Base-by-base conservation (phyloP, 306 rosid genomes). In the Abrus precatorius region DNA sequence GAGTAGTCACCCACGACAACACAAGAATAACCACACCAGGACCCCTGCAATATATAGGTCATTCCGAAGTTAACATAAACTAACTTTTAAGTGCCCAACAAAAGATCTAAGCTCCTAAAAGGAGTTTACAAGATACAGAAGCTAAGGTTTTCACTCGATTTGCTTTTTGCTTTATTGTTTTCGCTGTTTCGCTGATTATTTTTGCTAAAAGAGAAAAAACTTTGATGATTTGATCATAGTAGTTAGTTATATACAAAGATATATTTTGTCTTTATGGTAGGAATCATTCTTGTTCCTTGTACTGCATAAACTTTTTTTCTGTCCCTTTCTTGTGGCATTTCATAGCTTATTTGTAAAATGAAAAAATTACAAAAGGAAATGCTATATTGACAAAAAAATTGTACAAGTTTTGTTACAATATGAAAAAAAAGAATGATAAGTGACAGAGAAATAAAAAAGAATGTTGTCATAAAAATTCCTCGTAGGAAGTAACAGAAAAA, bases 11-110 rank as follows among this genome's bases (percentile, higher is more conserved):
- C 89, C 89, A 86, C 54, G 89, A 82, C 1, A 86, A 47, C 3
- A 86, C n/a, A 4, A 86, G 76, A 36, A 82, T 48, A 0, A 50
- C 87, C 74, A 92, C 96, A 5, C 98, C 98, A 8, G 98, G 98
- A 49, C 97, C 98, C 98, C 98, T 94, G 85, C 7, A 7, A 1
- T 30, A 36, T 20, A 0, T 32, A 64, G 6, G 7, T 64, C 66
- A 76, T 59, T 61, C 28, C 6, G 13, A 61, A 44, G 7, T 33
- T 60, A 67, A 41, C 67, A 40, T 54, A 0, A 53, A 38, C 50
- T 14, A 61, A 30, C 14, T 49, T 33, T 48, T 56, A 1, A 57
- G 6, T 45, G 2, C 20, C 20, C 20, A 20, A 20, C 20, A 20
- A 20, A 20, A 20, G 20, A 20, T 20, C 20, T 20, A 20, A 20